These are phyloP conservation scores for Tolypocladium ophioglossoides DNA, from an alignment of 2,329 filamentous ascomycete genomes.

Conservation along the genomic window DNA sequence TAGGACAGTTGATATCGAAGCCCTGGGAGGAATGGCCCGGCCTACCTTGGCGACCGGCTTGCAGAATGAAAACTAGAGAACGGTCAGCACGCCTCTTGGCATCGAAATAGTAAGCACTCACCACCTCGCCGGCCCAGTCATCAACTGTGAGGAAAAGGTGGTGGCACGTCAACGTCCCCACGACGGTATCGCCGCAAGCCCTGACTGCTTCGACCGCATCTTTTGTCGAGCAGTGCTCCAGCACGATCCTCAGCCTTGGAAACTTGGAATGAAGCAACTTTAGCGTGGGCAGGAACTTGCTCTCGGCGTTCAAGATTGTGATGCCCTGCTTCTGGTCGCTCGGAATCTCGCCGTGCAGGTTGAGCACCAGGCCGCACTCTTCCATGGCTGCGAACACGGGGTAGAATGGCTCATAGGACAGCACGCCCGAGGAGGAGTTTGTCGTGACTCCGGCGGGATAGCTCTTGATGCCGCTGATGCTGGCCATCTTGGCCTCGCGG, in stretches of 20 bases:
- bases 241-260: conserved; percentile 53
- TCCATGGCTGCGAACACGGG: conserved; percentile 87
- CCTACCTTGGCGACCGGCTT: conserved; percentile 63
- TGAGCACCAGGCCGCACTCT: conserved; percentile 68
- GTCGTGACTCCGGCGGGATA: conserved; percentile 58
- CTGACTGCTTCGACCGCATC: conserved; percentile 71
- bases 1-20: not conserved
- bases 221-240: conserved; percentile 83
- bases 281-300: conserved; percentile 69
- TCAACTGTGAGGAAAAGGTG: conserved; percentile 63
- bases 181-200: conserved; percentile 67
- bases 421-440: conserved; percentile 58
- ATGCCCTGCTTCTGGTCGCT: conserved; percentile 35
- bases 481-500: conserved; percentile 59
- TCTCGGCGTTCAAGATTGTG: conserved; percentile 26
- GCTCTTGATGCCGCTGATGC: conserved; percentile 62
- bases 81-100: conserved; percentile 39
- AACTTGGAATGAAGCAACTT: conserved; percentile 62
- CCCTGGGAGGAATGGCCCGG: conserved; percentile 39
- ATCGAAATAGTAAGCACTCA: not conserved
- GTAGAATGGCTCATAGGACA: conserved; percentile 60
- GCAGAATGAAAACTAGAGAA: conserved; percentile 48
- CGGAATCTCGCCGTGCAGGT: conserved; percentile 84
- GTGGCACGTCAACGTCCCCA: conserved; percentile 74
- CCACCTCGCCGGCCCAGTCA: conserved; percentile 1